phyloP scores from a whole-genome alignment of 352 stramenopile species.

The Phytophthora europaea region DNA sequence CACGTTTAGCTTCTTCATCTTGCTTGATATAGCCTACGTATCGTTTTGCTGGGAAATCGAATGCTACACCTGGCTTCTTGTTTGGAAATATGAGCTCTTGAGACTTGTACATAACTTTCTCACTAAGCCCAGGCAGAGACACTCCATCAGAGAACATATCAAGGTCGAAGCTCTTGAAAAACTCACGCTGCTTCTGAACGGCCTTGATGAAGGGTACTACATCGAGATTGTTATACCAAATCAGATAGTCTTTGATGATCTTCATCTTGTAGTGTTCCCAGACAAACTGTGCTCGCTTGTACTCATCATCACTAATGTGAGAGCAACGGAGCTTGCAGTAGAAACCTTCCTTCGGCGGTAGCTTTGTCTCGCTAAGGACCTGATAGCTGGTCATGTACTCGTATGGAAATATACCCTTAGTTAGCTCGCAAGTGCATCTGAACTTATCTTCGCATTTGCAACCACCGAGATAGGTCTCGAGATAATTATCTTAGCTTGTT shows the following conservation, averaged over 20 bases:
- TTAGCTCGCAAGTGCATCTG: constrained; percentile 32
- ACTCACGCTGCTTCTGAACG: constrained; percentile 26
- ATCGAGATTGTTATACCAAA: constrained; percentile 41
- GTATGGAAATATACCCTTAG: constrained; percentile 43
- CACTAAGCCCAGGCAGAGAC: constrained; percentile 18
- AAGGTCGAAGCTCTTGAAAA: constrained; percentile 31
- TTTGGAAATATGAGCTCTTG: constrained; percentile 17
- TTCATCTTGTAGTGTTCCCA: constrained; percentile 54
- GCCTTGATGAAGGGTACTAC: constrained; percentile 12
- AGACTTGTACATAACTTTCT: constrained; percentile 45
- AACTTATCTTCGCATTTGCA: constrained; percentile 43
- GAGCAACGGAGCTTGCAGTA: constrained; percentile 16
- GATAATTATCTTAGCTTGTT: constrained; percentile 43
- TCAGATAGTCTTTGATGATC: constrained; percentile 40
- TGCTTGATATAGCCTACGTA: background rate
- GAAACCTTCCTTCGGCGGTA: constrained; percentile 37
- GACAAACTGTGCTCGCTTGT: constrained; percentile 38
- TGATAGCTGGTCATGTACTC: constrained; percentile 47
- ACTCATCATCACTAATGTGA: no score
- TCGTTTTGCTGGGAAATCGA: background rate
- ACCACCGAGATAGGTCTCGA: constrained; percentile 42
- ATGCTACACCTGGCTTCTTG: constrained; percentile 6
- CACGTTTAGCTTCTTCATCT: background rate
- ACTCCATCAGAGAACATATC: constrained; percentile 45
- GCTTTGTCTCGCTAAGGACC: constrained; percentile 28